Evolutionary conservation across 305 asterid species (phyloP), one percentile per base, ranked within the genome.

Genomic region (Solanum hybrid): DNA sequence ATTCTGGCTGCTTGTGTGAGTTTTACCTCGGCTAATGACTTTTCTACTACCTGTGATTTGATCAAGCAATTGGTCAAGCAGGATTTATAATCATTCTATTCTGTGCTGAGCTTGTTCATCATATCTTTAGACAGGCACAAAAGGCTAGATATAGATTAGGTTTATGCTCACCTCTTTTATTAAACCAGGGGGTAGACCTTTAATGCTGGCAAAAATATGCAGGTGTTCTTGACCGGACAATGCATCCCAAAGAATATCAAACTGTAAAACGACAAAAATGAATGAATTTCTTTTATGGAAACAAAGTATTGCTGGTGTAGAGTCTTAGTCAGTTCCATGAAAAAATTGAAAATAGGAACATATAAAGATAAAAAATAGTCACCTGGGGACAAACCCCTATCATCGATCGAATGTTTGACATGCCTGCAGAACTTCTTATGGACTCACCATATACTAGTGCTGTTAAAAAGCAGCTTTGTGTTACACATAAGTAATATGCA

Each of bases 371-470:
- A 90, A 88, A 89, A 88, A 51, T 87, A 80, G 61, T 57, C 68
- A 97, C 98, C 98, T 97, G 99, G 24, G 98, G 98, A 92, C 98
- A 96, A 92, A 97, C 98, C 89, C 99, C 99, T 90, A 95, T 95
- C 94, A 93, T 96, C 93, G 92, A 94, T 89, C 96, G 95, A 91
- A 96, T 96, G 90, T 92, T 93, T 75, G 97, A 93, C 97, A 96
- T 96, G 91, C 96, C 98, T 29, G 93, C 91, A 34, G 99, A 94
- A 91, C 92, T 96, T 75, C 95, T 93, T 86, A 97, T 91, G 82
- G 99, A 97, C 92, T 96, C 68, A 82, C 98, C 98, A 89, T 96
- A 93, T 84, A 97, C 91, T 89, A 96, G 92, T 88, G 99, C 99
- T 97, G 97, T 81, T 80, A 92, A 90, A 65, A 87, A 90, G 72